These are phyloP conservation scores for Claviceps sp. DNA, from an alignment of 2,329 filamentous ascomycete species.

Conservation along the genomic window DNA sequence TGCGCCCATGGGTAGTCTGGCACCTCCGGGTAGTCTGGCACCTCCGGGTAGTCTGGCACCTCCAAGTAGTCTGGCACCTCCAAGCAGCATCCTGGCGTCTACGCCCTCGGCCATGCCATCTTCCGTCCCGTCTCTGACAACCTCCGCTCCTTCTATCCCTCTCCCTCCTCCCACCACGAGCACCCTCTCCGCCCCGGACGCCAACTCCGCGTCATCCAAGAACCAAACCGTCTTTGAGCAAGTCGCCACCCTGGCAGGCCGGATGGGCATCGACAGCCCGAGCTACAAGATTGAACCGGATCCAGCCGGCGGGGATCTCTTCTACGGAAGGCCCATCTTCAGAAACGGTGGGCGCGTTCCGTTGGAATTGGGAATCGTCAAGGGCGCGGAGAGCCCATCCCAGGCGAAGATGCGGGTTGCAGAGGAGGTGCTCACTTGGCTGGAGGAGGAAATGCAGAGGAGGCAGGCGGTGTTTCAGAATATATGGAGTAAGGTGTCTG, in stretches of 20 bases:
- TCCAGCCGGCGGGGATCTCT: slow-evolving; percentile 15
- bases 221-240: slow-evolving; percentile 11
- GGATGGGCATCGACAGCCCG: slow-evolving; percentile 20
- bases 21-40: no score
- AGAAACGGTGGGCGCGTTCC: slow-evolving; percentile 18
- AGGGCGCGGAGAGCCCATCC: slow-evolving; percentile 19
- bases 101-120: not conserved
- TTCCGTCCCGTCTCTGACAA: not conserved
- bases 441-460: slow-evolving; percentile 15
- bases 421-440: slow-evolving; percentile 22
- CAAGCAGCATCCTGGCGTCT: not conserved
- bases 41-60: not conserved
- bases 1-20: not conserved
- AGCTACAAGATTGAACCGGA: slow-evolving; percentile 19
- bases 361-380: slow-evolving; percentile 19
- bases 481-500: slow-evolving; percentile 1
- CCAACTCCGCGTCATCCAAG: not conserved
- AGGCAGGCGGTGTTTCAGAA: slow-evolving; percentile 4
- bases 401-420: slow-evolving; percentile 26
- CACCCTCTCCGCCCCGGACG: not conserved
- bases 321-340: slow-evolving; percentile 23
- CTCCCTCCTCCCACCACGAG: not conserved
- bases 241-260: slow-evolving; percentile 19
- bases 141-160: not conserved
- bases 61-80: no score